A percentile compares a stretch with the other conserved stretches of the same genome.
phyloP scores from a whole-genome alignment of 768 basidiomycete genomes.

The Neoboletus subvelutipes region DNA sequence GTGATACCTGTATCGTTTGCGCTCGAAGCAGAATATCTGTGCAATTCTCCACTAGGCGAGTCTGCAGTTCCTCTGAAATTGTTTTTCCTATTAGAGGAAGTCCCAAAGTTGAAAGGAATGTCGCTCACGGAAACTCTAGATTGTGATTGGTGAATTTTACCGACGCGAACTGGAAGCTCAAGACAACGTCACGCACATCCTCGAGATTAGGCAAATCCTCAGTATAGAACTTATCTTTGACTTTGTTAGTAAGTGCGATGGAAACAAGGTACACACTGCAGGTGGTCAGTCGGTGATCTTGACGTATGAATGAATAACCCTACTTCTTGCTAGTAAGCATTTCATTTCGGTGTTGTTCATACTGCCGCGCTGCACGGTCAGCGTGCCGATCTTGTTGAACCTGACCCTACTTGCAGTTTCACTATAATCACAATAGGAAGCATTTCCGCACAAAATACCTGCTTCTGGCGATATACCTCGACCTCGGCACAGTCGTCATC shows the following conservation, averaged over 20 bases:
- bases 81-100: background rate
- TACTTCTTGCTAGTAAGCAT: slow-evolving; percentile 87
- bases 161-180: slow-evolving; percentile 7
- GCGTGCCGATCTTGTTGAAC: slow-evolving; percentile 74
- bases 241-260: slow-evolving; percentile 64
- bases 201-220: slow-evolving; percentile 67
- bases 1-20: slow-evolving; percentile 55
- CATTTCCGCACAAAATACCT: slow-evolving; percentile 40
- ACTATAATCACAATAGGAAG: background rate
- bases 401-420: slow-evolving; percentile 48
- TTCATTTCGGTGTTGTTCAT: slow-evolving; percentile 71
- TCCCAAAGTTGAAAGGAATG: background rate
- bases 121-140: slow-evolving; percentile 65
- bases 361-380: slow-evolving; percentile 69
- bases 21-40: slow-evolving; percentile 55
- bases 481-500: slow-evolving; percentile 76
- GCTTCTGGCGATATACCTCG: slow-evolving; percentile 74
- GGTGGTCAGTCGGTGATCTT: background rate
- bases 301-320: slow-evolving; percentile 8
- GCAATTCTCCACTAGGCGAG: slow-evolving; percentile 56
- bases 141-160: slow-evolving; percentile 27
- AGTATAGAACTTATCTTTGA: slow-evolving; percentile 70
- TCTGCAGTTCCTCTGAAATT: slow-evolving; percentile 66
- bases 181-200: slow-evolving; percentile 50
- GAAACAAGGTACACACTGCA: slow-evolving; percentile 68